Base-by-base conservation (phyloP, 140 eudicot species). In the Bidens hawaiensis region DNA sequence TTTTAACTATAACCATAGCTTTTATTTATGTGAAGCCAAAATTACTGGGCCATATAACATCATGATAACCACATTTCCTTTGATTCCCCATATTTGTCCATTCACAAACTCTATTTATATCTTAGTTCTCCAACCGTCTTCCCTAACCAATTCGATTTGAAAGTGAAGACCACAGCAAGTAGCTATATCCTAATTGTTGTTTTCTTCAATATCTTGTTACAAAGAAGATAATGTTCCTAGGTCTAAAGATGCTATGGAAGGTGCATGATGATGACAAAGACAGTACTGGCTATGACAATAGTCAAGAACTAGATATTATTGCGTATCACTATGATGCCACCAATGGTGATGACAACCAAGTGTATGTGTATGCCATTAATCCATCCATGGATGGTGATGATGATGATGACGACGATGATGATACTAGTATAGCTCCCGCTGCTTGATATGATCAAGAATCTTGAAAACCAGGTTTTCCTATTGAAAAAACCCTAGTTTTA, bases 351-450 rank as follows among this genome's bases (percentile, higher is more conserved):
- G 64, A 12, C 33, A 53, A 60, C 27, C 54, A 50, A 26, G 64
- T 23, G 19, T 69, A 80, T 36, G 45, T 43, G 36, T 41, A 69
- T 38, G 71, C 49, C 2, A 42, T 55, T 28, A 59, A 71, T 46
- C 71, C 62, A 36, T 27, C 76, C 17, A 72, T 65, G 43, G 83
- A 78, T 42, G 81, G 74, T 10, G 85, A 73, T 1, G 81, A 71
- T 2, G 81, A 80, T 23, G 81, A 67, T 0, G 75, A 72, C 0
- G 79, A 75, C 15, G 81, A 74, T 4, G 72, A 69, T 15, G 63
- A 69, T 62, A 64, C 67, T 50, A 75, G 69, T 55, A 69, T 79
- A 14, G 90, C 85, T 27, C 83, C 88, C 0, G 86, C 81, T 0
- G 84, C 88, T n/a, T 82, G 54, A 82, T 19, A 12, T 7, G 18